Evolutionary conservation across 768 basidiomycete species (phyloP), one percentile per base, ranked within the genome.

Genomic region (Lactifluus subvellereus): DNA sequence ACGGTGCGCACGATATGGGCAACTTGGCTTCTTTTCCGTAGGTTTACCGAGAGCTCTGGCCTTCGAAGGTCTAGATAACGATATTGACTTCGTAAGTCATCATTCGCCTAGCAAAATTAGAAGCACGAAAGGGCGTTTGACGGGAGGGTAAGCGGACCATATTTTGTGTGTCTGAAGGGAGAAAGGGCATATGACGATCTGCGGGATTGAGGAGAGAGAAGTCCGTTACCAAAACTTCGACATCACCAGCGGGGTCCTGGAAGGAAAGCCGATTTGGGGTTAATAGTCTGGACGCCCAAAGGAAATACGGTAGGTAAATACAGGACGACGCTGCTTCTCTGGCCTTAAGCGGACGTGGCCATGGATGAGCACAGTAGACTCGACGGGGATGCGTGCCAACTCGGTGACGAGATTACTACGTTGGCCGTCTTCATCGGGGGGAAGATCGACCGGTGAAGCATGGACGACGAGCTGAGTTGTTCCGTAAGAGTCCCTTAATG

Each of bases 31-130:
- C 95, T 82, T 69, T 84, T 88, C 69, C 84, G 87, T 67, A 98
- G 77, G 74, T 97, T 97, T 60, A 82, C 76, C 3, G 92, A 81
- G 48, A 98, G 75, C 14, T 78, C 78, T 9, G 84, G 74, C 48
- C 94, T 82, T 33, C 95, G 85, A 47, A 98, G 82, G 78, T 98
- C 95, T 48, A 97, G 83, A 78, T 91, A 87, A 59, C 95, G 89
- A 74, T 89, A 89, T 69, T 86, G 86, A 60, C 89, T 82, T 62
- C 95, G 84, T 38, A 95, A 74, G 63, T 94, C 89, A 71, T 96
- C 93, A 69, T 89, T 91, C 60, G 90, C 84, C 92, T 94, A 69
- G 42, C 42, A 56, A 57, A 50, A 50, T 53, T 57, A 35, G 64
- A 27, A 62, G 27, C 43, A 56, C 54, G 54, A 55, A 62, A 42